These are phyloP conservation scores for Fusarium guadeloupense DNA, from an alignment of 2,329 filamentous ascomycete genomes.

Conservation along the genomic window DNA sequence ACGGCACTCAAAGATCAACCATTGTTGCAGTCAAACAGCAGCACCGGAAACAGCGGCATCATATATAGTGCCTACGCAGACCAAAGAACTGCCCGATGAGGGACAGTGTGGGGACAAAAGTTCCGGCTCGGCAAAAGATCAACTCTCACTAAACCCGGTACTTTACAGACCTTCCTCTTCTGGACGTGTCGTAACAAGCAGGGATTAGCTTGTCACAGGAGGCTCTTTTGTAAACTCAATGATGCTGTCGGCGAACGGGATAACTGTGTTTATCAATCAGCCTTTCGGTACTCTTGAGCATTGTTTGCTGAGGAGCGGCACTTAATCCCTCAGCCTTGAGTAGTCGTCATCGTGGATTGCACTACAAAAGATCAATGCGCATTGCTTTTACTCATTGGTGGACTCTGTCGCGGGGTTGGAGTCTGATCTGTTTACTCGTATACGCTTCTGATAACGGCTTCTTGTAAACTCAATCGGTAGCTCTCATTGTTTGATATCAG, in stretches of 20 bases:
- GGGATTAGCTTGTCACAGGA: not conserved
- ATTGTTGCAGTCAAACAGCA: not conserved
- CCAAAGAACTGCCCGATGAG: constrained; percentile 7
- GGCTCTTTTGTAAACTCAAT: not conserved
- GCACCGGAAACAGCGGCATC: constrained; percentile 25
- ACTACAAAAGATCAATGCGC: no score
- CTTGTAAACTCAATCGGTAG: no score
- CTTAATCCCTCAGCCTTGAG: no score
- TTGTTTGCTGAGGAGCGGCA: no score
- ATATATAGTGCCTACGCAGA: not conserved
- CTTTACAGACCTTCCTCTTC: constrained; percentile 1
- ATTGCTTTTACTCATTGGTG: no score
- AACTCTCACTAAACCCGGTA: constrained; percentile 2
- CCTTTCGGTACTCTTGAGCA: not conserved
- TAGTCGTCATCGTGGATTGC: no score
- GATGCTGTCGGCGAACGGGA: no score
- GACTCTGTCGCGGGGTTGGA: no score
- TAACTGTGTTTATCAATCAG: not conserved
- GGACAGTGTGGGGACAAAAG: constrained; percentile 29
- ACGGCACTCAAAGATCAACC: constrained; percentile 16
- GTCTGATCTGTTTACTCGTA: no score
- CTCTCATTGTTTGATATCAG: no score
- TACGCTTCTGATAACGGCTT: no score
- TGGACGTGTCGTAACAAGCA: not conserved
- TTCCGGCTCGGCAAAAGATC: constrained; percentile 7